A percentile compares a stretch with the other conserved stretches of the same genome.
Evolutionary conservation across 1,284 basidiomycete genomes (phyloP).

Genomic region (Naganishia liquefaciens): DNA sequence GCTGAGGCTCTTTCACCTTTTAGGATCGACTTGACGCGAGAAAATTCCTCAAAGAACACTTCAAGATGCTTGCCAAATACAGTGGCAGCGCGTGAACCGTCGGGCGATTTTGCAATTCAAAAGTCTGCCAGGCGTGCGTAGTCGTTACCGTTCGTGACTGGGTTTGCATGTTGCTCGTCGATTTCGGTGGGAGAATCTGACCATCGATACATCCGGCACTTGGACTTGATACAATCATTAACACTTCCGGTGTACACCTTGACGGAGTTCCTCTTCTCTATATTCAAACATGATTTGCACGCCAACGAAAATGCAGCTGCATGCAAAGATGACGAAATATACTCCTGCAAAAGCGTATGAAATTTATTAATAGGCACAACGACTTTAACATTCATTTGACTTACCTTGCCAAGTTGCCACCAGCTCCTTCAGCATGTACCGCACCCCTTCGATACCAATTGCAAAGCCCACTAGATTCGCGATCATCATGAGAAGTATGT

Average conservation of each 20-base stretch:
- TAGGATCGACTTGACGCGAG: slow-evolving; percentile 13
- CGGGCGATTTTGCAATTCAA: not conserved
- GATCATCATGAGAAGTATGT: slow-evolving; percentile 85
- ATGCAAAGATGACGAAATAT: slow-evolving; percentile 66
- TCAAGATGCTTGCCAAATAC: slow-evolving; percentile 12
- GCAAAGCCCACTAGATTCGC: slow-evolving; percentile 97
- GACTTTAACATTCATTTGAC: slow-evolving; percentile 28
- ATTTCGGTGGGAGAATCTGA: not conserved
- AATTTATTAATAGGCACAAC: slow-evolving; percentile 11
- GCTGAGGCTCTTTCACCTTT: not conserved
- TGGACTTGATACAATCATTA: slow-evolving; percentile 28
- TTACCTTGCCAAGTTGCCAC: slow-evolving; percentile 67
- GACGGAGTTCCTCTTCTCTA: slow-evolving; percentile 56
- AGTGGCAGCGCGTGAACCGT: not conserved
- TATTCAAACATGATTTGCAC: slow-evolving; percentile 96
- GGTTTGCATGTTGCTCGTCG: not conserved
- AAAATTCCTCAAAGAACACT: slow-evolving; percentile 14
- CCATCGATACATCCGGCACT: too few relatives aligned
- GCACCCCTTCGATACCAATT: slow-evolving; percentile 79
- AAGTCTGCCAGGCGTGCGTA: not conserved
- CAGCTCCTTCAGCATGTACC: slow-evolving; percentile 69
- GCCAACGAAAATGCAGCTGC: slow-evolving; percentile 72
- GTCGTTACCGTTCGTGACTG: not conserved
- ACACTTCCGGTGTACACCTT: slow-evolving; percentile 50
- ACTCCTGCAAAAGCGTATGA: slow-evolving; percentile 58